Evolutionary conservation across 352 stramenopile genomes (phyloP).

Genomic region (Phytophthora megakarya): DNA sequence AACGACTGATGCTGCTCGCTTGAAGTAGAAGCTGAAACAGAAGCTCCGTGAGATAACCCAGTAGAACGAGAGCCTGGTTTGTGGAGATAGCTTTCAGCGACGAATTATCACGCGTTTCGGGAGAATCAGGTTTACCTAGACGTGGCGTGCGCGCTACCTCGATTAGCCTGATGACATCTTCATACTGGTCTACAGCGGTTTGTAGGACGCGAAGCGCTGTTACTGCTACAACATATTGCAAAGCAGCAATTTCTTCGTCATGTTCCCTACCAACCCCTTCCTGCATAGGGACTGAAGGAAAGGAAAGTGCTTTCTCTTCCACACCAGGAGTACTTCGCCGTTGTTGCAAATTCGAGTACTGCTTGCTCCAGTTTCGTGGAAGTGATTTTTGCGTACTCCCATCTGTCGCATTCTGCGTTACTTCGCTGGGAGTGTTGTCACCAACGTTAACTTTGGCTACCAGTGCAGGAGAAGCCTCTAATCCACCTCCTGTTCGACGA

Average conservation of each 20-base stretch:
- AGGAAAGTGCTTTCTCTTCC: conserved; percentile 27
- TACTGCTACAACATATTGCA: conserved; percentile 48
- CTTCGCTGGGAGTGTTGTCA: conserved; percentile 20
- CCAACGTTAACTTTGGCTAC: conserved; percentile 12
- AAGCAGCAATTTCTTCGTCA: conserved; percentile 32
- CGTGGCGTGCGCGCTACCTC: conserved; percentile 42
- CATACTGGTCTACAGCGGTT: conserved; percentile 60
- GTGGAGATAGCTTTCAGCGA: conserved; percentile 15
- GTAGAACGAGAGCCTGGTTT: conserved; percentile 55
- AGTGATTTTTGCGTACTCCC: conserved; percentile 37
- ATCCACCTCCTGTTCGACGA: conserved; percentile 30
- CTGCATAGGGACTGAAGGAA: background rate
- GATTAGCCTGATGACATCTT: conserved; percentile 52
- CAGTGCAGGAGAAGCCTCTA: conserved; percentile 10
- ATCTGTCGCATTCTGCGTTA: conserved; percentile 9
- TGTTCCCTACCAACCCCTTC: conserved; percentile 4
- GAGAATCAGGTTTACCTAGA: conserved; percentile 8
- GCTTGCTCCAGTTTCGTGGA: conserved; percentile 74
- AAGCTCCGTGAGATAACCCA: conserved; percentile 55
- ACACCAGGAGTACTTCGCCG: conserved; percentile 30
- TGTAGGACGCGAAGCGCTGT: conserved; percentile 47
- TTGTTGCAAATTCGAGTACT: conserved; percentile 37
- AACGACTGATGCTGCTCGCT: conserved; percentile 48
- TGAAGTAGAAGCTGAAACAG: conserved; percentile 64
- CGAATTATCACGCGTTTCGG: background rate